These are phyloP conservation scores for Vigna trinervia DNA, from an alignment of 306 rosid species.

Conservation along the genomic window DNA sequence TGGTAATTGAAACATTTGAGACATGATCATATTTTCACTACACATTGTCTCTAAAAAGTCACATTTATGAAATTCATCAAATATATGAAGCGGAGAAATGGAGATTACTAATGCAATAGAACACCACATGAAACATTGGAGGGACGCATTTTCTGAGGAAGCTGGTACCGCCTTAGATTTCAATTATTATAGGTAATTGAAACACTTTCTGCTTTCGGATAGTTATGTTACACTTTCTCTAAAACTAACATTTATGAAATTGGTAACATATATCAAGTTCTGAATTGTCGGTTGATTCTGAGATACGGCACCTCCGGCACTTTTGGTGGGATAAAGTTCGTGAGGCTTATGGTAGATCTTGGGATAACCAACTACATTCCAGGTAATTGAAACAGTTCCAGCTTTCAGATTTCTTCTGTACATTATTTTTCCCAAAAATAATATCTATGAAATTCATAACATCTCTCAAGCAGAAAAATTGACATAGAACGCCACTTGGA, in stretches of 20 bases:
- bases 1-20: not conserved
- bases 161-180: not conserved
- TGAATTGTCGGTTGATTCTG: accelerated
- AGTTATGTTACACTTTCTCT: not conserved
- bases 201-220: not conserved
- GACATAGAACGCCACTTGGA: too few species aligned
- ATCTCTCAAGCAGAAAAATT: too few species aligned
- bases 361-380: not conserved
- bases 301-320: accelerated
- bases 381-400: not conserved
- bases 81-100: not conserved
- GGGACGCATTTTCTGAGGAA: not conserved
- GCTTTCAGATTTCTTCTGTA: not conserved
- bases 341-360: not conserved
- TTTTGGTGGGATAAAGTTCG: not conserved
- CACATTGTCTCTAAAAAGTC: too few species aligned
- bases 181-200: not conserved
- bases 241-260: not conserved
- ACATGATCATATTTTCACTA: not conserved
- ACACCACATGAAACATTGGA: not conserved
- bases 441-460: not conserved
- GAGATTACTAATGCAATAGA: too few species aligned
- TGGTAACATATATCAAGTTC: not conserved
- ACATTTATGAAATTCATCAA: too few species aligned
- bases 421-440: not conserved